These are phyloP conservation scores for Chrysoporthe puriensis DNA, from an alignment of 2,329 filamentous ascomycete species.

Conservation along the genomic window DNA sequence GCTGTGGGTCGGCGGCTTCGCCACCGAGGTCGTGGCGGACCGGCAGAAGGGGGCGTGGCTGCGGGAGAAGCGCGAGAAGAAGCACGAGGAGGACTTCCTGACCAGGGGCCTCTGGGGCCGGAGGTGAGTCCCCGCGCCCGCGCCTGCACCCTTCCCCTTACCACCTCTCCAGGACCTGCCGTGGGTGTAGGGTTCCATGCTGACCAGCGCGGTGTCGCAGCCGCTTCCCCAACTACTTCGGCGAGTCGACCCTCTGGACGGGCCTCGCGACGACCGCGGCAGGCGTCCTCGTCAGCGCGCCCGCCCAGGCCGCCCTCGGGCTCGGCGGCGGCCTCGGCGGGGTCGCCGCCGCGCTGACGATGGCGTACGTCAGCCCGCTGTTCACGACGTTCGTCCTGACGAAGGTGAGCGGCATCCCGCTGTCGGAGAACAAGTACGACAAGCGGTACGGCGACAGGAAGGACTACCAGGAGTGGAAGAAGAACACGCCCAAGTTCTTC, in stretches of 20 bases:
- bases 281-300: slow-evolving; percentile 57
- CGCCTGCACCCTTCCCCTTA: not conserved
- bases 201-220: slow-evolving; percentile 31
- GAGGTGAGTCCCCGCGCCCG: slow-evolving; percentile 41
- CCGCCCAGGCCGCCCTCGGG: slow-evolving; percentile 61
- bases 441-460: slow-evolving; percentile 63
- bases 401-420: slow-evolving; percentile 65
- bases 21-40: slow-evolving; percentile 65
- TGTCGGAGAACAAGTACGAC: slow-evolving; percentile 73
- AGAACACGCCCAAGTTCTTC: slow-evolving; percentile 66
- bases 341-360: slow-evolving; percentile 38
- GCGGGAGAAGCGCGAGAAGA: slow-evolving; percentile 63
- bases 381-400: slow-evolving; percentile 67
- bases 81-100: slow-evolving; percentile 69
- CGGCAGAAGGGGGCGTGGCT: slow-evolving; percentile 66
- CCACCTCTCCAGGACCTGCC: too few relatives aligned
- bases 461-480: slow-evolving; percentile 71
- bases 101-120: slow-evolving; percentile 65
- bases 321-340: slow-evolving; percentile 47
- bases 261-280: slow-evolving; percentile 65
- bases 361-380: slow-evolving; percentile 63
- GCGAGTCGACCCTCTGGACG: slow-evolving; percentile 71
- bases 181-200: too few relatives aligned
- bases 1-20: slow-evolving; percentile 62
- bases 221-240: slow-evolving; percentile 73